Evolutionary conservation across 345 rosid species (phyloP).

Genomic region (Streptanthus diversifolius): DNA sequence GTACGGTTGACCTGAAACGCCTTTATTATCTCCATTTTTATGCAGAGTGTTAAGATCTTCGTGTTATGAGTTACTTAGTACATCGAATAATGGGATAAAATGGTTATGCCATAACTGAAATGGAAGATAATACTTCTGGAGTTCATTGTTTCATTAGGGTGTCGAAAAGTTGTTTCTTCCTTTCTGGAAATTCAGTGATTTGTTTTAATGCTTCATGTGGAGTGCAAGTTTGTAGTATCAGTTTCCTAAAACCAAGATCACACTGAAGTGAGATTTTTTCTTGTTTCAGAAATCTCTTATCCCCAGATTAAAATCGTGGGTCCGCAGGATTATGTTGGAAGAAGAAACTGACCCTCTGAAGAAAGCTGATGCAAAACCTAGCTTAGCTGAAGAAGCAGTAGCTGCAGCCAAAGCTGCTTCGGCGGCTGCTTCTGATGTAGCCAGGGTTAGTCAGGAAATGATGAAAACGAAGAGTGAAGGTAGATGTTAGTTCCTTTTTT

Average conservation of each 20-base stretch:
- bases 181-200: not conserved
- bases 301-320: conserved; percentile 87
- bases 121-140: not conserved
- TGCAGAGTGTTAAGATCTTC: not conserved
- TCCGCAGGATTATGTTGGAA: conserved; percentile 68
- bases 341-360: conserved; percentile 56
- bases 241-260: conserved; percentile 5
- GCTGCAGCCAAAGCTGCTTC: conserved; percentile 94
- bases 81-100: not conserved
- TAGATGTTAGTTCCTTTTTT: conserved; percentile 18
- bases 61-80: not conserved
- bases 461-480: conserved; percentile 68
- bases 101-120: not conserved
- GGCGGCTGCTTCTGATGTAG: conserved; percentile 84
- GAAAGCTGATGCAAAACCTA: conserved; percentile 55
- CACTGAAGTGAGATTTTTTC: conserved; percentile 13
- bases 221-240: not conserved
- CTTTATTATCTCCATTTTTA: not conserved
- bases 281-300: conserved; percentile 64
- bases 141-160: not conserved
- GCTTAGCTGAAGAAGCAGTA: conserved; percentile 83
- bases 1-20: conserved; percentile 30
- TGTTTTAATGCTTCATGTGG: conserved; percentile 1
- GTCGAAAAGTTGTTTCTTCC: not conserved
- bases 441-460: conserved; percentile 85